Percentiles rank a stretch among this genome's conserved stretches.
These are phyloP conservation scores for Rhizopogon vulgaris DNA, from an alignment of 768 basidiomycete species.

Conservation along the genomic window DNA sequence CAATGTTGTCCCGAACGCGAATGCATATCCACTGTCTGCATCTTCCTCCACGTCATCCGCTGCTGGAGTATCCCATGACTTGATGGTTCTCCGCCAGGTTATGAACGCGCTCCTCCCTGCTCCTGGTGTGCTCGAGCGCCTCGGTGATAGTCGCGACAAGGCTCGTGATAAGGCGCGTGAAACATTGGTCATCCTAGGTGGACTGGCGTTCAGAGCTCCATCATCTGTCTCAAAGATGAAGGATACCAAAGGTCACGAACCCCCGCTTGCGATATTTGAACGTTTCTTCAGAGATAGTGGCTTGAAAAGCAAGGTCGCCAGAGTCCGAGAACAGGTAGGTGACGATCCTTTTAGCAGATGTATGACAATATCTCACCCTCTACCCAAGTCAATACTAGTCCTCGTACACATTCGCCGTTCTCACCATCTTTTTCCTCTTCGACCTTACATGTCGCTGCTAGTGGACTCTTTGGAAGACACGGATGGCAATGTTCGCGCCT, in stretches of 20 bases:
- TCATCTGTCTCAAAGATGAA: conserved; percentile 38
- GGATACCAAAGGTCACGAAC: conserved; percentile 60
- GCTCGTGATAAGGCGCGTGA: conserved; percentile 71
- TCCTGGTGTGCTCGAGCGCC: conserved; percentile 75
- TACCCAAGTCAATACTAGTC: conserved; percentile 49
- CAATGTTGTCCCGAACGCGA: conserved; percentile 19
- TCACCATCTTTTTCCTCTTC: conserved; percentile 71
- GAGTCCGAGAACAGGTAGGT: conserved; percentile 80
- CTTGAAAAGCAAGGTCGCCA: conserved; percentile 76
- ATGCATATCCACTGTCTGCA: conserved; percentile 37
- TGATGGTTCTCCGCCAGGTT: conserved; percentile 57
- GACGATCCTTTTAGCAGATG: background rate
- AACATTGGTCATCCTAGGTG: conserved; percentile 67
- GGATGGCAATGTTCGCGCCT: conserved; percentile 85
- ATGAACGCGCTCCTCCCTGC: conserved; percentile 65
- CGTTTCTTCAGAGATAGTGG: conserved; percentile 65
- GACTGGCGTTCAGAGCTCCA: conserved; percentile 59
- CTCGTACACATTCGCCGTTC: conserved; percentile 68
- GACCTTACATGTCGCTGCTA: conserved; percentile 71
- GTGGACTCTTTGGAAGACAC: conserved; percentile 87
- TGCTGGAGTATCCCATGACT: conserved; percentile 40
- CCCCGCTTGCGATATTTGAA: conserved; percentile 66
- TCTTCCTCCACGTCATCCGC: conserved; percentile 48
- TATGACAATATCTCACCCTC: conserved; percentile 1
- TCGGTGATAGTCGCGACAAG: conserved; percentile 72